A percentile compares a stretch with the other conserved stretches of the same genome.
Conservation (phyloP, 129 eudicot genomes). For the Lonicera japonica region DNA sequence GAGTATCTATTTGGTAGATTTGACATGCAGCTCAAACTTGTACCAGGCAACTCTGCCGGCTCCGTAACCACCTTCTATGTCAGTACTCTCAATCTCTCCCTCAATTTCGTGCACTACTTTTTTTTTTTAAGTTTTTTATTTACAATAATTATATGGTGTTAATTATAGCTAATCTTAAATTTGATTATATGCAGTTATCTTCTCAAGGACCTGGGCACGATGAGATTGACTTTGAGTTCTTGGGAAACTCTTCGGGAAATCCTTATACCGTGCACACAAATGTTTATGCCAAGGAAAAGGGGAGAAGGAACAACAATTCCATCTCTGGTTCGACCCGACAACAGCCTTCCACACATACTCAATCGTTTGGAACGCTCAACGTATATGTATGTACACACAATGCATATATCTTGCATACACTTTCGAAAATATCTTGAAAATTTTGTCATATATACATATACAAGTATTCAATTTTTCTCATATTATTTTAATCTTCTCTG, state of each 20-base stretch:
- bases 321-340: constrained; percentile 15
- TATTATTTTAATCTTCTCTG: no score
- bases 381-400: constrained; percentile 1
- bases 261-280: constrained; percentile 10
- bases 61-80: constrained; percentile 31
- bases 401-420: no score
- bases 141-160: neutral
- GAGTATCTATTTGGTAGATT: constrained; percentile 29
- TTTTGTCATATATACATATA: no score
- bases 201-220: constrained; percentile 1
- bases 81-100: neutral
- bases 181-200: neutral
- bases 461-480: no score
- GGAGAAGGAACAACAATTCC: constrained; percentile 9
- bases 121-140: no score
- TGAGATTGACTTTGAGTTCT: constrained; percentile 11
- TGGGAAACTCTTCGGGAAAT: constrained; percentile 3
- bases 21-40: constrained; percentile 31
- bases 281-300: constrained; percentile 11
- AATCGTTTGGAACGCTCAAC: constrained; percentile 6
- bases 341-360: constrained; percentile 9
- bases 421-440: no score
- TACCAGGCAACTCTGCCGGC: constrained; percentile 31
- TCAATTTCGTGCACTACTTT: no score
- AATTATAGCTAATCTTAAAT: neutral